Percentiles rank a stretch among this genome's conserved stretches.
phyloP scores from a whole-genome alignment of 208 protist genomes.

The Kentomonas sorsogonicus region DNA sequence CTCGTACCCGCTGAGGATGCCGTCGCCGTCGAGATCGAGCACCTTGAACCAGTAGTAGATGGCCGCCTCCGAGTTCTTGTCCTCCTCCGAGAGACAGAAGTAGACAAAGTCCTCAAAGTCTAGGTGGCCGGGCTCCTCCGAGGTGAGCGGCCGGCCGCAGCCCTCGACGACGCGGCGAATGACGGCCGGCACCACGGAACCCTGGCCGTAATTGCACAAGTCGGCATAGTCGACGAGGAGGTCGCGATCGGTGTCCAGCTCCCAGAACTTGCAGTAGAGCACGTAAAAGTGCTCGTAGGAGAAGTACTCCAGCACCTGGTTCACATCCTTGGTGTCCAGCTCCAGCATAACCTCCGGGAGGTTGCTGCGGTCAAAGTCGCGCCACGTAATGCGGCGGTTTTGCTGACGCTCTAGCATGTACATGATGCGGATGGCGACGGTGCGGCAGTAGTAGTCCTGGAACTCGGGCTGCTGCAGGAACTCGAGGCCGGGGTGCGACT shows the following conservation, averaged over 20 bases:
- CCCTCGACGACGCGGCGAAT: conserved; percentile 80
- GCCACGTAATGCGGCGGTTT: conserved; percentile 64
- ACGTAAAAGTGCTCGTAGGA: conserved; percentile 99
- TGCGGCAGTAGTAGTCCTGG: conserved; percentile 93
- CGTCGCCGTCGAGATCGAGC: conserved; percentile 92
- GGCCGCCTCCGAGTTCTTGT: conserved; percentile 89
- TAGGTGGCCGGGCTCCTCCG: conserved; percentile 48
- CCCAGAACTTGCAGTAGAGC: conserved; percentile 98
- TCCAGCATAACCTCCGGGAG: conserved; percentile 77
- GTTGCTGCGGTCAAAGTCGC: conserved; percentile 81
- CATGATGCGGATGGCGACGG: conserved; percentile 94
- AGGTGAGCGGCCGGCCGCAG: conserved; percentile 52
- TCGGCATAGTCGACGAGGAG: conserved; percentile 84
- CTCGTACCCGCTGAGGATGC: conserved; percentile 91
- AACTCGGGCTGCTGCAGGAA: conserved; percentile 95
- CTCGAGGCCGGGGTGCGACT: conserved; percentile 86
- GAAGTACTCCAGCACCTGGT: conserved; percentile 91
- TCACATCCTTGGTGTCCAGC: conserved; percentile 85
- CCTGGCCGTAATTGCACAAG: conserved; percentile 82
- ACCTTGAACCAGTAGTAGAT: conserved; percentile 96
- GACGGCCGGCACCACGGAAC: conserved; percentile 56
- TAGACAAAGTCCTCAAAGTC: conserved; percentile 95
- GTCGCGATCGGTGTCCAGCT: conserved; percentile 96
- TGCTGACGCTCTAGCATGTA: conserved; percentile 88
- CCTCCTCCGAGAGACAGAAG: conserved; percentile 95